Conservation (phyloP, 805 yeast species). For the Starmerella powellii region DNA sequence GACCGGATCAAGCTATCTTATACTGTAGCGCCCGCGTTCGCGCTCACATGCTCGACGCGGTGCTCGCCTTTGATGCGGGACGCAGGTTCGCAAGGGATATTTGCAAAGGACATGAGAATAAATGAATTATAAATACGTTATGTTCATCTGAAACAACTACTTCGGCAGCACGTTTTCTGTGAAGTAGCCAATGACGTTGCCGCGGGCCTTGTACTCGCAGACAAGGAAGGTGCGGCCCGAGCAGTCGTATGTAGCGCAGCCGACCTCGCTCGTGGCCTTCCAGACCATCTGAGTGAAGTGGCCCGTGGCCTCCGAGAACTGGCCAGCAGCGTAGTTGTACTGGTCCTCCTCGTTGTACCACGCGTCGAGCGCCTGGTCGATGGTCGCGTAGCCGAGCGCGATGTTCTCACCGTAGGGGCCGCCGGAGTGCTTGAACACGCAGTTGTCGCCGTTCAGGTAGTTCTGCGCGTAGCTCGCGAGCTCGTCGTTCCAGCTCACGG, state of each 20-base stretch:
- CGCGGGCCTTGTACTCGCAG: constrained; percentile 62
- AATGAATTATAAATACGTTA: too few relatives aligned
- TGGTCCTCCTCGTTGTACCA: constrained; percentile 56
- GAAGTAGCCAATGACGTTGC: constrained; percentile 42
- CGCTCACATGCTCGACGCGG: too few relatives aligned
- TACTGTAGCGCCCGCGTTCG: too few relatives aligned
- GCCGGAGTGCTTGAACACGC: constrained; percentile 51
- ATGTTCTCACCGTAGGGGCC: constrained; percentile 66
- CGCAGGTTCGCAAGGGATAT: too few relatives aligned
- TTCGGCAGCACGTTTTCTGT: constrained; percentile 23
- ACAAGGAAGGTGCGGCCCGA: constrained; percentile 45
- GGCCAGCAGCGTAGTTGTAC: constrained; percentile 43
- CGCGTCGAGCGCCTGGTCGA: constrained; percentile 48
- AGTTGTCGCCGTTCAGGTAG: constrained; percentile 37
- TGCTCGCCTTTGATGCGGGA: too few relatives aligned
- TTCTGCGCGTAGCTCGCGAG: constrained; percentile 44
- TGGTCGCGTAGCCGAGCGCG: constrained; percentile 50
- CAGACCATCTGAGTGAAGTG: constrained; percentile 75
- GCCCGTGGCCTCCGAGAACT: constrained; percentile 42
- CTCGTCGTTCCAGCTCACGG: constrained; percentile 42
- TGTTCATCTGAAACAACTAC: background rate
- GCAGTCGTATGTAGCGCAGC: constrained; percentile 47
- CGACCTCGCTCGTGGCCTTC: constrained; percentile 47
- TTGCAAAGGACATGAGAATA: too few relatives aligned
- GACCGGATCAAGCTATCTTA: too few relatives aligned